Conservation (phyloP, 768 basidiomycete genomes). For the Pleurotus eryngii region DNA sequence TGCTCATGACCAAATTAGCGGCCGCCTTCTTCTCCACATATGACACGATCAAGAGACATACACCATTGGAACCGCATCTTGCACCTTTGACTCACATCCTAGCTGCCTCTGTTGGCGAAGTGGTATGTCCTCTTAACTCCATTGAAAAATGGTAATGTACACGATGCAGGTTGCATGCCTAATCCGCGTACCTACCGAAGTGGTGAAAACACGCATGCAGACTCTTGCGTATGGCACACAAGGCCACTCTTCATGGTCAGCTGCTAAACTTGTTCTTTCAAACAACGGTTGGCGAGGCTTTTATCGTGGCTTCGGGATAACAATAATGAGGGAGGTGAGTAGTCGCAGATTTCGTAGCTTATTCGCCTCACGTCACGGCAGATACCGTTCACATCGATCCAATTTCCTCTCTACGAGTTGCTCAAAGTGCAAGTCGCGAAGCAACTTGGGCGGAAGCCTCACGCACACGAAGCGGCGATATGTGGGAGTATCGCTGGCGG, state of each 20-base stretch:
- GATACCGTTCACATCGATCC: conserved; percentile 96
- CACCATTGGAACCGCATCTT: conserved; percentile 61
- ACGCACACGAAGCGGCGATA: conserved; percentile 73
- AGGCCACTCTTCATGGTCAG: conserved; percentile 56
- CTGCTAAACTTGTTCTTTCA: conserved; percentile 51
- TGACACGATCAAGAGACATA: conserved; percentile 76
- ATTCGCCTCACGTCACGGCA: conserved; percentile 30
- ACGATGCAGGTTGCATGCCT: conserved; percentile 74
- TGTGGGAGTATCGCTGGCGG: conserved; percentile 94
- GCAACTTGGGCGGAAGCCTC: conserved; percentile 49
- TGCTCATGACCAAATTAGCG: conserved; percentile 46
- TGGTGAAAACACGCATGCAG: conserved; percentile 92
- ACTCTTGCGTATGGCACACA: conserved; percentile 68
- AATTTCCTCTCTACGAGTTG: conserved; percentile 93
- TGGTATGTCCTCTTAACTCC: conserved; percentile 31
- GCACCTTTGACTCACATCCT: conserved; percentile 56
- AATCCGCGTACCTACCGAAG: conserved; percentile 92
- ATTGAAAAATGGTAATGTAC: conserved; percentile 5
- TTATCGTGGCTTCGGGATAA: conserved; percentile 84
- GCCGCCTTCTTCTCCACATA: conserved; percentile 95
- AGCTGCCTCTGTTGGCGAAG: conserved; percentile 58
- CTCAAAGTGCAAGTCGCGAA: conserved; percentile 69
- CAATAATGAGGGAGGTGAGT: conserved; percentile 46
- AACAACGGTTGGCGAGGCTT: conserved; percentile 75
- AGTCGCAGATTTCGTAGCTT: conserved; percentile 16